Conservation (phyloP, 1,284 basidiomycete species). For the Cryptococcus wingfieldii region DNA sequence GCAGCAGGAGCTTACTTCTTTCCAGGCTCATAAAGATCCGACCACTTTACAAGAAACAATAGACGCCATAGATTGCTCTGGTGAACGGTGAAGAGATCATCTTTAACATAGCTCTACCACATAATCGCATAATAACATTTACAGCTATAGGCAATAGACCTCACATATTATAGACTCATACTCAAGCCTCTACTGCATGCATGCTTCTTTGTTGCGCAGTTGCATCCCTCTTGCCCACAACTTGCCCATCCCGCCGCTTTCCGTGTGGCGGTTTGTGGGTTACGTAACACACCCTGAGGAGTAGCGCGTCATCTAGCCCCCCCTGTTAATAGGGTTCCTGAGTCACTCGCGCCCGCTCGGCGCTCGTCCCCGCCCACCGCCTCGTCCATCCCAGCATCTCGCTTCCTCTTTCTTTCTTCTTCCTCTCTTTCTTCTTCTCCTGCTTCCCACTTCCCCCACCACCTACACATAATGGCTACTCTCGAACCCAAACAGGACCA, state of each 20-base stretch:
- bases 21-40: not conserved
- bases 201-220: too few relatives aligned
- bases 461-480: conserved; percentile 15
- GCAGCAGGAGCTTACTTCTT: not conserved
- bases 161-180: too few relatives aligned
- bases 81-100: too few relatives aligned
- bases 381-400: not conserved
- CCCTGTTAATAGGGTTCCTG: not conserved
- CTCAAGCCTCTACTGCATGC: too few relatives aligned
- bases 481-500: conserved; percentile 18
- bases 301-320: conserved; percentile 6
- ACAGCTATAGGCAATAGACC: too few relatives aligned
- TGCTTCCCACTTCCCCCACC: not conserved
- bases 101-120: too few relatives aligned
- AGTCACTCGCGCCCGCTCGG: not conserved
- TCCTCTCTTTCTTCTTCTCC: not conserved
- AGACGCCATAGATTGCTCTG: too few relatives aligned
- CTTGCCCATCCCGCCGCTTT: not conserved
- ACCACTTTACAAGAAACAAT: not conserved
- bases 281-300: not conserved
- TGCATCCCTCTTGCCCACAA: too few relatives aligned
- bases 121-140: too few relatives aligned
- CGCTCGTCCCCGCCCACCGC: too few relatives aligned
- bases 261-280: not conserved
- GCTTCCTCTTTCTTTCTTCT: not conserved